Conservation (phyloP, 805 yeast genomes). For the Spathaspora sp. region DNA sequence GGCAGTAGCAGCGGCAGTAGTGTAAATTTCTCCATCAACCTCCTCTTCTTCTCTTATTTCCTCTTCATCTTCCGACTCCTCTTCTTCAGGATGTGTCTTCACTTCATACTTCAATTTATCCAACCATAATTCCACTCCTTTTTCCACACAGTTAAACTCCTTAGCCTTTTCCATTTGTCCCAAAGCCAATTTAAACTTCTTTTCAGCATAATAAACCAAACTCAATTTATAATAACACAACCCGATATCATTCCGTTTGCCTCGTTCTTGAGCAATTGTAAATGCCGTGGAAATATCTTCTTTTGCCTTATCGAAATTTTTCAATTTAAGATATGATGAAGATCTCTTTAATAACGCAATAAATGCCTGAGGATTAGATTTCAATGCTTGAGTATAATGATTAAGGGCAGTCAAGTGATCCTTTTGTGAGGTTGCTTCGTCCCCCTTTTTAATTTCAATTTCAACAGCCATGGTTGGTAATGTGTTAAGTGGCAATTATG, state of each 20-base stretch:
- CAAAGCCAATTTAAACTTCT: slow-evolving; percentile 39
- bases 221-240: slow-evolving; percentile 48
- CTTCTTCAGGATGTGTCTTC: slow-evolving; percentile 19
- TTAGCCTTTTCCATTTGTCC: slow-evolving; percentile 40
- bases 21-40: neutral
- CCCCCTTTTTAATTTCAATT: slow-evolving; percentile 33
- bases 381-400: slow-evolving; percentile 35
- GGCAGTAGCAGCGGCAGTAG: neutral
- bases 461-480: slow-evolving; percentile 42
- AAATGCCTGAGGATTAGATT: slow-evolving; percentile 42
- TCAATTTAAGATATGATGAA: slow-evolving; percentile 44
- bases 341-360: slow-evolving; percentile 48
- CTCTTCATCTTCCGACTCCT: slow-evolving; percentile 6
- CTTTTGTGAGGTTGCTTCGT: slow-evolving; percentile 20
- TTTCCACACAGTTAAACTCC: slow-evolving; percentile 40
- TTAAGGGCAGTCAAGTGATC: slow-evolving; percentile 45
- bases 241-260: slow-evolving; percentile 45
- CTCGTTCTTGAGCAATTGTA: slow-evolving; percentile 41
- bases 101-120: slow-evolving; percentile 31
- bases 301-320: slow-evolving; percentile 46
- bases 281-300: slow-evolving; percentile 44
- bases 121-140: slow-evolving; percentile 47
- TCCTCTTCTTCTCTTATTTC: neutral
- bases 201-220: slow-evolving; percentile 40
- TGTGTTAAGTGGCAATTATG: neutral